phyloP scores from a whole-genome alignment of 139 green algal genomes.

The Marvania coccoides region DNA sequence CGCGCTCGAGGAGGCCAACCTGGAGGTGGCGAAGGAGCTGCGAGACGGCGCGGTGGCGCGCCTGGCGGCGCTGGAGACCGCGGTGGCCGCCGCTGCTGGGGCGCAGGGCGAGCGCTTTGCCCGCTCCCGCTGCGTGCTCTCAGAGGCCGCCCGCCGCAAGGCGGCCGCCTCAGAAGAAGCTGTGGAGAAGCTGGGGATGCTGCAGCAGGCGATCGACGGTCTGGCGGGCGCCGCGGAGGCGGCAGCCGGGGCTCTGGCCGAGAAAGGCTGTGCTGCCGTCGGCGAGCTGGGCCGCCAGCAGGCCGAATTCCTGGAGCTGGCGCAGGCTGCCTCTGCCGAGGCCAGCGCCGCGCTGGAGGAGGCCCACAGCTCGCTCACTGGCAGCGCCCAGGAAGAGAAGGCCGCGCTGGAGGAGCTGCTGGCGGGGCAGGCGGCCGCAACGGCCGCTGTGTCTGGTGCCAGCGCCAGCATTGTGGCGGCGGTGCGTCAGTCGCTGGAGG shows the following conservation, averaged over 20 bases:
- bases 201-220: conserved; percentile 27
- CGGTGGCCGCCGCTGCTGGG: conserved; percentile 7
- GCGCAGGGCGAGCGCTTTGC: conserved; percentile 22
- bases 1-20: conserved; percentile 30
- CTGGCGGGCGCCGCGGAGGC: not conserved
- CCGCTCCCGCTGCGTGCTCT: not conserved
- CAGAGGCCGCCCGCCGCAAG: not conserved
- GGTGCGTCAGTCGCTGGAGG: conserved; percentile 6
- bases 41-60: not conserved
- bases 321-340: conserved; percentile 12
- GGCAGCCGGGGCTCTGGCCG: conserved; percentile 8
- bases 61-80: conserved; percentile 18
- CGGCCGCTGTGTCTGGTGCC: not conserved
- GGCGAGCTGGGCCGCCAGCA: conserved; percentile 19
- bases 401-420: conserved; percentile 7
- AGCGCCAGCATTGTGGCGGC: not conserved
- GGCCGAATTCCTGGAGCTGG: not conserved
- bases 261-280: conserved; percentile 6
- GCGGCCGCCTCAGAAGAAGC: not conserved
- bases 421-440: conserved; percentile 1
- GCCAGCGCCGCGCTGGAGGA: conserved; percentile 1
- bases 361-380: conserved; percentile 6
- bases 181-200: conserved; percentile 16
- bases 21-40: conserved; percentile 19
- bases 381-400: conserved; percentile 12